phyloP scores from a whole-genome alignment of 371 early-diverging fungal genomes.

The Apophysomyces trapeziformis region DNA sequence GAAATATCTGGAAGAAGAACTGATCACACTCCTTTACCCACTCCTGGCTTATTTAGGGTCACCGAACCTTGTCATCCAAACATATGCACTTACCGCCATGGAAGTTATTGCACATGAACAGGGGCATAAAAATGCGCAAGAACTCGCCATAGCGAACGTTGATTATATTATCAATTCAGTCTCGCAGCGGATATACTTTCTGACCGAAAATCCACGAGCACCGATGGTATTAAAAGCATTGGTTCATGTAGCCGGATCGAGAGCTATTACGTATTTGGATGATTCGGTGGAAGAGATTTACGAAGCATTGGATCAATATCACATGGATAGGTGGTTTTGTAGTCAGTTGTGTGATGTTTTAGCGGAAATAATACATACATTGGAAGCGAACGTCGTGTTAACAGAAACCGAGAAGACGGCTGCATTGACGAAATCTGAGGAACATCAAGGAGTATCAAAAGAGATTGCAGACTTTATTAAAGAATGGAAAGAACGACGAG shows the following conservation, averaged over 20 bases:
- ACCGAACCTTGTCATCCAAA: constrained; percentile 38
- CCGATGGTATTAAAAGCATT: constrained; percentile 63
- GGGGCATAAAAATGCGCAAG: constrained; percentile 30
- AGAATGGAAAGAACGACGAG: not conserved
- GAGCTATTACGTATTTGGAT: constrained; percentile 51
- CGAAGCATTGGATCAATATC: constrained; percentile 59
- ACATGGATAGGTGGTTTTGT: constrained; percentile 39
- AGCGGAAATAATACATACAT: constrained; percentile 40
- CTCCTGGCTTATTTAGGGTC: constrained; percentile 61
- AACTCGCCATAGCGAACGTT: constrained; percentile 57
- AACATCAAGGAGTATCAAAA: constrained; percentile 15
- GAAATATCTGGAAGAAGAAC: constrained; percentile 33
- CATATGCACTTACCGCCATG: constrained; percentile 45
- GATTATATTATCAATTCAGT: constrained; percentile 70
- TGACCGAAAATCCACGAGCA: constrained; percentile 47
- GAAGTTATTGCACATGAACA: constrained; percentile 39
- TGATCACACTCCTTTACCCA: constrained; percentile 63
- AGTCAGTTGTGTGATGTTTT: constrained; percentile 46
- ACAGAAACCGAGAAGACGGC: constrained; percentile 3
- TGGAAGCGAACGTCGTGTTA: constrained; percentile 5
- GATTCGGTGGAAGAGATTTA: constrained; percentile 67
- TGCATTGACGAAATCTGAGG: not conserved
- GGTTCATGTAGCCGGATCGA: constrained; percentile 51
- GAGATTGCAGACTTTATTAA: constrained; percentile 35
- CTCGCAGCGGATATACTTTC: constrained; percentile 49